Base-by-base conservation (phyloP, 805 yeast species). In the Maudiozyma serrabonitensis region DNA sequence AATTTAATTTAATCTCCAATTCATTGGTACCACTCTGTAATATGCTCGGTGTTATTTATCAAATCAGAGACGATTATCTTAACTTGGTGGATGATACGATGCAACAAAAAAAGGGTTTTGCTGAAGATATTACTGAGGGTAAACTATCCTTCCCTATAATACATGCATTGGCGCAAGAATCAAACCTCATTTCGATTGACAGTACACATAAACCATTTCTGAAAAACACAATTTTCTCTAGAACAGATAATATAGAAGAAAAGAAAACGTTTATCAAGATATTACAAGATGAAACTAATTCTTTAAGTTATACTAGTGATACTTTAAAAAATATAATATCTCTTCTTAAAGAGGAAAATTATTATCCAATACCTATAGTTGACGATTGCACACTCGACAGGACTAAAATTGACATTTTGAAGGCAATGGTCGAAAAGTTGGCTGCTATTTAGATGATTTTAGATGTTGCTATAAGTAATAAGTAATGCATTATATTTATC, bases 41-140 rank as follows among this genome's bases (percentile, higher is more conserved):
- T 60, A 55, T 82, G 19, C 62, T 90, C n/a, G 97, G 97, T 0
- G 74, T 87, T 15, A 69, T 88, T 6, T 90, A 87, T 67, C 98
- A 90, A 64, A 77, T 90, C 43, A 75, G 85, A 54, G 97, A 90
- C 63, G 98, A 90, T 64, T 83, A 82, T 52, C 63, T 85, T 55
- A 90, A 90, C 59, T 66, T 90, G 47, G 73, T 74, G 25, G 72
- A 70, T 23, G 66, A 68, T 11, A 52, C 58, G 18, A 64, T 63
- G 68, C 72, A 79, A 50, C 67, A 69, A n/a, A 80, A 79, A 61
- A 85, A 87, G 73, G 95, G 95, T 2, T 76, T 76, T 54, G 80
- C 87, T 47, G 96, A 90, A 58, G 98, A 90, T 61, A 75, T 90
- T 31, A 79, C 88, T 0, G 96, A 90, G 63, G 96, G 96, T 0